Percentiles rank a stretch among this genome's conserved stretches.
phyloP scores from a whole-genome alignment of 306 rosid genomes.

The Dalbergia cultrata region DNA sequence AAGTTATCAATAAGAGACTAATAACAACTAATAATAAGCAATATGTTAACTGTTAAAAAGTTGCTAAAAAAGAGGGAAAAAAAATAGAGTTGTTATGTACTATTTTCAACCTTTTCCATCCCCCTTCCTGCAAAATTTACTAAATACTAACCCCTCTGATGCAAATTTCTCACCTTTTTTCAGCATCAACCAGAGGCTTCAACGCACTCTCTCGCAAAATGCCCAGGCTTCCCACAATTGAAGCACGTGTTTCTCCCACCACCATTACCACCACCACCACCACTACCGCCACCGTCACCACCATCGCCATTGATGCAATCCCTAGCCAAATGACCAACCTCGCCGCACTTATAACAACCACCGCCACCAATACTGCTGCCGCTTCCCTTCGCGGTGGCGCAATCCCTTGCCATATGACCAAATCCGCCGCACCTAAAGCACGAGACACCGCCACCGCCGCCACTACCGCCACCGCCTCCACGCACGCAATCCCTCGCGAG shows the following conservation, averaged over 20 bases:
- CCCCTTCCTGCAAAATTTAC: slow-evolving; percentile 31
- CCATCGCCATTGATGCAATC: slow-evolving; percentile 64
- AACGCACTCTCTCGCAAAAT: slow-evolving; percentile 81
- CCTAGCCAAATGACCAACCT: slow-evolving; percentile 75
- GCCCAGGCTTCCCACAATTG: slow-evolving; percentile 81
- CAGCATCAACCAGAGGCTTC: slow-evolving; percentile 50
- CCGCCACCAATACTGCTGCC: slow-evolving; percentile 37
- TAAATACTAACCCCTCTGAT: neutral
- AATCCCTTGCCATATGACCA: slow-evolving; percentile 76
- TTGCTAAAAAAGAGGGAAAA: slow-evolving; percentile 26
- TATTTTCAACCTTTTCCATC: slow-evolving; percentile 57
- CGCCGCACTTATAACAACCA: slow-evolving; percentile 69
- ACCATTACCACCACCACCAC: slow-evolving; percentile 38
- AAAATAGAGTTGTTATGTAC: slow-evolving; percentile 57
- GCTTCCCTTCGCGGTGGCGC: slow-evolving; percentile 41
- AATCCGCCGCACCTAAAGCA: slow-evolving; percentile 68
- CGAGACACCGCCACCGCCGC: slow-evolving; percentile 32
- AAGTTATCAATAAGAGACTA: slow-evolving; percentile 43
- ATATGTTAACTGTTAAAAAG: slow-evolving; percentile 18
- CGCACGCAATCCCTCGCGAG: slow-evolving; percentile 72
- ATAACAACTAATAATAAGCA: slow-evolving; percentile 24
- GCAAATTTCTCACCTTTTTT: neutral
- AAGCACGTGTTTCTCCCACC: slow-evolving; percentile 56
- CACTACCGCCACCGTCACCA: slow-evolving; percentile 45
- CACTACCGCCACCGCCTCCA: slow-evolving; percentile 45